Percentiles rank a stretch among this genome's conserved stretches.
These are phyloP conservation scores for Paramyrothecium roridum DNA, from an alignment of 2,329 filamentous ascomycete genomes.

Conservation along the genomic window DNA sequence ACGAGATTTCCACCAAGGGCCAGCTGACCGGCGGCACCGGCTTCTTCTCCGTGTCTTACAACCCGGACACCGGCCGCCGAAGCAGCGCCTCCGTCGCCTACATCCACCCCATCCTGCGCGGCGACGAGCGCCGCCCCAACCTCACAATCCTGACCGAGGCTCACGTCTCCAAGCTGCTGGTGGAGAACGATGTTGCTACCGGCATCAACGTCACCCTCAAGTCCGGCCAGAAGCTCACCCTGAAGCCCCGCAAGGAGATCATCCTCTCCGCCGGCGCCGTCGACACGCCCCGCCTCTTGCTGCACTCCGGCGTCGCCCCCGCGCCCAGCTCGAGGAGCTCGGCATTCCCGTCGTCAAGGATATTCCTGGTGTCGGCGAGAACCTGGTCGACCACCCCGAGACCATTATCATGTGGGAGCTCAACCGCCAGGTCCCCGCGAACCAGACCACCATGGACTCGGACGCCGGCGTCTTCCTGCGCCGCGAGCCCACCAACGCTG, in stretches of 20 bases:
- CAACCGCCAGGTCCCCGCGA: constrained; percentile 68
- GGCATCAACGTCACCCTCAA: constrained; percentile 66
- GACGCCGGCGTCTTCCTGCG: constrained; percentile 87
- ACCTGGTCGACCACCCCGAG: constrained; percentile 59
- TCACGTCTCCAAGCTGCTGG: constrained; percentile 80
- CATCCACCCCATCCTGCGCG: constrained; percentile 84
- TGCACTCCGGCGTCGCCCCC: constrained; percentile 55
- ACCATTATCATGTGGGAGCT: constrained; percentile 71
- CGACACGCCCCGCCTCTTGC: constrained; percentile 69
- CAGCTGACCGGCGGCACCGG: constrained; percentile 73
- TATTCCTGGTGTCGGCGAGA: constrained; percentile 58
- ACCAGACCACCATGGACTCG: constrained; percentile 88
- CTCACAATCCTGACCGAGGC: constrained; percentile 83
- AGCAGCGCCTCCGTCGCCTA: constrained; percentile 89
- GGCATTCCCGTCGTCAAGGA: constrained; percentile 54
- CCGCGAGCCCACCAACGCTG: constrained; percentile 67
- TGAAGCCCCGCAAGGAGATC: constrained; percentile 70
- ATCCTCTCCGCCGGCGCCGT: constrained; percentile 78
- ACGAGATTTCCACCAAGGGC: constrained; percentile 72
- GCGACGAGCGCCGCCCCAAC: constrained; percentile 79
- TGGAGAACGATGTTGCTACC: constrained; percentile 66
- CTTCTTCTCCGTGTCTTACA: constrained; percentile 90
- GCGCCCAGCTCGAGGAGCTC: constrained; percentile 48
- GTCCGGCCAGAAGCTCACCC: constrained; percentile 47
- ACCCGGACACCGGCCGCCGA: constrained; percentile 80